Conservation (phyloP, 2,329 filamentous ascomycete genomes). For the Sporothrix luriei region DNA sequence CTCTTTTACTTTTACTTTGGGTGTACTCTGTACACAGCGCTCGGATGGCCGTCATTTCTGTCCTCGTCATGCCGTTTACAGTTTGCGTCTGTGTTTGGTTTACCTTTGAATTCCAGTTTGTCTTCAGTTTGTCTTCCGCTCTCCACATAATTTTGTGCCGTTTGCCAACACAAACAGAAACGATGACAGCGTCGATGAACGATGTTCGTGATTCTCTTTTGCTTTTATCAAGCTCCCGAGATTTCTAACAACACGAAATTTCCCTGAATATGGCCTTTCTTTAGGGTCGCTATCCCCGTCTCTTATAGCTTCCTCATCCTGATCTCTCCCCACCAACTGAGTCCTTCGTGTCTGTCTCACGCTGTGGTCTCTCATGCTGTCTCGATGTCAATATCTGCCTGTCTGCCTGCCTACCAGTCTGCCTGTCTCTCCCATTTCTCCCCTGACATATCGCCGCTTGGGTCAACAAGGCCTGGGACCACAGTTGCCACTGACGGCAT, state of each 20-base stretch:
- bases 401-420: constrained; percentile 7
- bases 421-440: neutral
- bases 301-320: neutral
- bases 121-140: neutral
- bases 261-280: neutral
- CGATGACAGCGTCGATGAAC: neutral
- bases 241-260: no score
- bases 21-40: neutral
- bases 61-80: neutral
- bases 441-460: constrained; percentile 13
- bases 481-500: neutral
- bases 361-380: neutral
- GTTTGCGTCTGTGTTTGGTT: neutral
- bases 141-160: neutral
- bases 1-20: neutral
- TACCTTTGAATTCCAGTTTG: neutral
- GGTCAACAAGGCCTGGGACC: neutral
- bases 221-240: neutral
- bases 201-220: no score
- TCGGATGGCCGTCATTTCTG: neutral
- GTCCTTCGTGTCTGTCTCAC: constrained; percentile 4
- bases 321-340: neutral
- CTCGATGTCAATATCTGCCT: constrained; percentile 13
- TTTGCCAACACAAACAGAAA: neutral
- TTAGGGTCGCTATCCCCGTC: neutral